A percentile compares a stretch with the other conserved stretches of the same genome.
phyloP scores from a whole-genome alignment of 768 basidiomycete genomes.

The Lyophyllum semitale region DNA sequence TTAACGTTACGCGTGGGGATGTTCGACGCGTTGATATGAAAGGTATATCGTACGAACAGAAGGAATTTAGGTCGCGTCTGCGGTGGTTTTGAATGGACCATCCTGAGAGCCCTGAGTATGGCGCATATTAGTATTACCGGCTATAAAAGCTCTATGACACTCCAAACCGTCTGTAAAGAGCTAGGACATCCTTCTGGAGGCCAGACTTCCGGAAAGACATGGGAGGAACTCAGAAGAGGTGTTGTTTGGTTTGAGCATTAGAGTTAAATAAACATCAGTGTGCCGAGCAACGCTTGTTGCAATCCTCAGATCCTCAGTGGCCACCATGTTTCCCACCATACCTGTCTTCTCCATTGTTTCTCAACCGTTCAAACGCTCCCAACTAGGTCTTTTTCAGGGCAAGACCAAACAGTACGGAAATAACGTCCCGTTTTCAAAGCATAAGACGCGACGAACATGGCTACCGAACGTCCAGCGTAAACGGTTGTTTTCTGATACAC shows the following conservation, averaged over 20 bases:
- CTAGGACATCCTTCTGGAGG: slow-evolving; percentile 54
- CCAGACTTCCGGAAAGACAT: slow-evolving; percentile 40
- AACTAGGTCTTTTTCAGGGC: slow-evolving; percentile 83
- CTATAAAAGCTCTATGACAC: background rate
- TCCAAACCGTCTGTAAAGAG: slow-evolving; percentile 44
- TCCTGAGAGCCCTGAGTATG: slow-evolving; percentile 66
- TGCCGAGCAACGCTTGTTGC: too few species aligned
- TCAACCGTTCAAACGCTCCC: slow-evolving; percentile 78
- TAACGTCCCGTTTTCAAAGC: slow-evolving; percentile 86
- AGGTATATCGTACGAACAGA: slow-evolving; percentile 68
- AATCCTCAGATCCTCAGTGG: background rate
- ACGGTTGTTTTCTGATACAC: slow-evolving; percentile 64
- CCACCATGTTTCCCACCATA: slow-evolving; percentile 29
- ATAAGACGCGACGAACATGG: slow-evolving; percentile 88
- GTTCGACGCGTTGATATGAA: slow-evolving; percentile 60
- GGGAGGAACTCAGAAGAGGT: background rate
- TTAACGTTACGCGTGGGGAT: slow-evolving; percentile 68
- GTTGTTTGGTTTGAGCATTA: slow-evolving; percentile 7
- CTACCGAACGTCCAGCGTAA: slow-evolving; percentile 85
- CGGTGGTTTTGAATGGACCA: slow-evolving; percentile 68
- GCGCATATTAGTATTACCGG: background rate
- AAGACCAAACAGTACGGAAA: slow-evolving; percentile 81
- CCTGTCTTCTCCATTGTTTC: slow-evolving; percentile 44
- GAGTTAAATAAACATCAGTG: slow-evolving; percentile 13
- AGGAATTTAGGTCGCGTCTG: slow-evolving; percentile 63